These are phyloP conservation scores for Nitzschia sp. DNA, from an alignment of 108 stramenopile species.

Conservation along the genomic window DNA sequence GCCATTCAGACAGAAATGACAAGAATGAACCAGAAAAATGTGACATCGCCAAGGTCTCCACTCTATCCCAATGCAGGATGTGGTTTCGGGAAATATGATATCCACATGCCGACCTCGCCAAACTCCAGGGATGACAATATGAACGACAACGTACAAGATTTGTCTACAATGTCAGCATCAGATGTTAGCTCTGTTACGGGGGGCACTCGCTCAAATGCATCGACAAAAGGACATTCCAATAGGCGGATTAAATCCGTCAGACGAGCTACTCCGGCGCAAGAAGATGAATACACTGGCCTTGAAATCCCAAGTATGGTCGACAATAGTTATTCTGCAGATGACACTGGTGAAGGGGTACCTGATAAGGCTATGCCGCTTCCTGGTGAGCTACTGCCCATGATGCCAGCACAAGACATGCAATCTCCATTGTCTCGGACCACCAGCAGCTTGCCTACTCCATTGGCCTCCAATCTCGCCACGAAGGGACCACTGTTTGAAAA, in stretches of 20 bases:
- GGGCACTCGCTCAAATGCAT: neutral
- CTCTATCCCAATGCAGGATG: slow-evolving; percentile 35
- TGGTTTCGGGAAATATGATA: slow-evolving; percentile 31
- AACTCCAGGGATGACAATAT: neutral
- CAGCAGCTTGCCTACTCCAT: slow-evolving; percentile 1
- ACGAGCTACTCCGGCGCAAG: too few relatives aligned
- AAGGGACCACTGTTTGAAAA: neutral
- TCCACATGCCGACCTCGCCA: slow-evolving; percentile 17
- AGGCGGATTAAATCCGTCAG: too few relatives aligned
- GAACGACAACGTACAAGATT: neutral
- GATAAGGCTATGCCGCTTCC: neutral
- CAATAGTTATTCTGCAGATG: neutral
- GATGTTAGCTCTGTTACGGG: neutral
- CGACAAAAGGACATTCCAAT: neutral
- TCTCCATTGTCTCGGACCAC: neutral
- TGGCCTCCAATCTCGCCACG: neutral
- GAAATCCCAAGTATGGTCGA: slow-evolving; percentile 2
- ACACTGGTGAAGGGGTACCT: neutral
- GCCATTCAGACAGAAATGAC: neutral
- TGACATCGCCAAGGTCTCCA: neutral
- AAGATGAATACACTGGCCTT: neutral
- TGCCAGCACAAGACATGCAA: neutral
- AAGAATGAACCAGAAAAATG: neutral
- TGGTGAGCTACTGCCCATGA: neutral
- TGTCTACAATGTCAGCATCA: neutral